Base-by-base conservation (phyloP, 2,329 filamentous ascomycete species). In the Fusarium graminum region DNA sequence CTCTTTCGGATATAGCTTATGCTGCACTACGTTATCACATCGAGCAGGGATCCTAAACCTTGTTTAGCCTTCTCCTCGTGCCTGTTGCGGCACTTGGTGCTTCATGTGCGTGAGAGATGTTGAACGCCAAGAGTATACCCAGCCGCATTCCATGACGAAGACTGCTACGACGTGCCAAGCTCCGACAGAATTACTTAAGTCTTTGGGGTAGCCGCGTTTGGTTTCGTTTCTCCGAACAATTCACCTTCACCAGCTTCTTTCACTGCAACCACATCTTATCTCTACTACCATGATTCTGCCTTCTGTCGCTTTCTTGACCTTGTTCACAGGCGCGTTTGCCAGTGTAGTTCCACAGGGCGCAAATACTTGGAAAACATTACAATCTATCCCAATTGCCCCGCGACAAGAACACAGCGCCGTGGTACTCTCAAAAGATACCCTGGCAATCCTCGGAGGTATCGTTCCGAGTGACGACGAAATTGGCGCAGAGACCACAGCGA, bases 401-500 rank as follows among this genome's bases (percentile, higher is more conserved):
- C 71, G 68, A 22, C 74, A 75, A 52, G 74, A 76, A 44, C 73
- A 75, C 39, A 53, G 67, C 4, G 70, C 69, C 0, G 69, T 72
- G 6, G 68, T 68, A 2, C 40, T 75, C n/a, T 68, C 68, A 3
- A 43, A 64, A 6, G 68, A 63, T 9, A 65, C 67, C 0, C 25
- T 76, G 4, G 72, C 69, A 6, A 72, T 75, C 1, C 16, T 76
- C 1, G 74, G 74, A 17, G 74, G 74, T 4, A 69, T 75, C 8
- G 51, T 74, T 17, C 65, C 65, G 7, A 67, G 56, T 11, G 45
- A 28, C 3, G 59, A 61, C 4, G 60, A 56, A 3, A 49, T 59
- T 14, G 60, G 64, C 2, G 46, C 44, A 14, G 49, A 52, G 13
- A 76, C 72, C 9, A 74, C 73, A 19, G 52, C 46, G 9, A 57